phyloP scores from a whole-genome alignment of 2,329 filamentous ascomycete species.

The Aciculosporium take region DNA sequence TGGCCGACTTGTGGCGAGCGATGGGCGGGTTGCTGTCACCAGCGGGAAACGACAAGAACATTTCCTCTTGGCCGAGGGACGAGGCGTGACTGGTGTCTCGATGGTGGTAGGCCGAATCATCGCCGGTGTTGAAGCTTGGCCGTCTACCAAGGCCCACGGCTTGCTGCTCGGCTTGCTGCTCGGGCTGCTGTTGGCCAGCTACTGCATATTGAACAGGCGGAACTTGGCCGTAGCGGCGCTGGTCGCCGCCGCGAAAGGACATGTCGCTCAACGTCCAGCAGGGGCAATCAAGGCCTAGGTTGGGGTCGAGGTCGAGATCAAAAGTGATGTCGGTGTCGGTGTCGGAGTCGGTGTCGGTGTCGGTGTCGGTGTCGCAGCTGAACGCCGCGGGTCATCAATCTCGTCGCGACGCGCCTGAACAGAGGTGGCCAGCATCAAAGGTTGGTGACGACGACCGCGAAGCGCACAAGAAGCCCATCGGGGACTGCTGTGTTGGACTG shows the following conservation, averaged over 20 bases:
- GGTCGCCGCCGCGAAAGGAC: slow-evolving; percentile 50
- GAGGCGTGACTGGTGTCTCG: slow-evolving; percentile 13
- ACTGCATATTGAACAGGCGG: slow-evolving; percentile 51
- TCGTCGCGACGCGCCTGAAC: slow-evolving; percentile 7
- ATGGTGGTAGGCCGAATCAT: slow-evolving; percentile 47
- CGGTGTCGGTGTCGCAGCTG: slow-evolving; percentile 3
- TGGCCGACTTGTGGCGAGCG: slow-evolving; percentile 27
- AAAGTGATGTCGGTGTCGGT: background rate
- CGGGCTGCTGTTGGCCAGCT: slow-evolving; percentile 19
- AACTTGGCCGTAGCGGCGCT: slow-evolving; percentile 51
- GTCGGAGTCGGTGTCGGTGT: background rate
- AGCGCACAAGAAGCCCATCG: slow-evolving; percentile 1
- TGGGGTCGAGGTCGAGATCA: background rate
- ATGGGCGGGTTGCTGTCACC: slow-evolving; percentile 9
- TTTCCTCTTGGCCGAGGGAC: slow-evolving; percentile 36
- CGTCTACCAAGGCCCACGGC: slow-evolving; percentile 31
- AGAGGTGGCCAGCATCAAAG: background rate
- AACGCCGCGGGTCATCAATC: slow-evolving; percentile 10
- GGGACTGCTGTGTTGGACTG: background rate
- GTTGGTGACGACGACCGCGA: background rate
- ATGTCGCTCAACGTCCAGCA: no score
- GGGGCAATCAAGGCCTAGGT: background rate
- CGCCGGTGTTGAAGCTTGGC: slow-evolving; percentile 62
- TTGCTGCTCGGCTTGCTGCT: slow-evolving; percentile 8
- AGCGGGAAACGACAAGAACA: slow-evolving; percentile 43